Percentiles rank a stretch among this genome's conserved stretches.
phyloP scores from a whole-genome alignment of 257 asterid genomes.

The Hygrophila difformis region DNA sequence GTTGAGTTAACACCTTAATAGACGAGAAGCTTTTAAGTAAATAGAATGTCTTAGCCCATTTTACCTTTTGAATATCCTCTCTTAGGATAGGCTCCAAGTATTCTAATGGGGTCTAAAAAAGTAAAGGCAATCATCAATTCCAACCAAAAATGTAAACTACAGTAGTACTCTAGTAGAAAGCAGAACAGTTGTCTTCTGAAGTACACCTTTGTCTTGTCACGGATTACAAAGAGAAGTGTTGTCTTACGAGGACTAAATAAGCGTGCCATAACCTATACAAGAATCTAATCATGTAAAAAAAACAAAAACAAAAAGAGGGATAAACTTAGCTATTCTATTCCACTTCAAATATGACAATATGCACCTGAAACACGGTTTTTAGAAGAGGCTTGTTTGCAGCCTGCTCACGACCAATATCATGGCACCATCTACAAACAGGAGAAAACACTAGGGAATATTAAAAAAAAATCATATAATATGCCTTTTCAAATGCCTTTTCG shows the following conservation, averaged over 20 bases:
- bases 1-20: slow-evolving; percentile 1
- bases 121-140: slow-evolving; percentile 11
- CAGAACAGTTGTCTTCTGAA: slow-evolving; percentile 8
- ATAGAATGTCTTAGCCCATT: slow-evolving; percentile 11
- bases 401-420: slow-evolving; percentile 98
- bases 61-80: slow-evolving; percentile 95
- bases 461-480: not conserved
- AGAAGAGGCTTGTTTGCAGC: slow-evolving; percentile 95
- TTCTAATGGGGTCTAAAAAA: slow-evolving; percentile 81
- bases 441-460: not conserved
- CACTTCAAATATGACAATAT: not conserved
- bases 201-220: slow-evolving; percentile 79
- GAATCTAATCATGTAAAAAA: slow-evolving; percentile 3
- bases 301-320: not conserved
- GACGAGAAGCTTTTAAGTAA: not conserved
- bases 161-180: slow-evolving; percentile 4
- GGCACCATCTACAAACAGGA: slow-evolving; percentile 76
- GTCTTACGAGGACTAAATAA: slow-evolving; percentile 95
- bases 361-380: slow-evolving; percentile 93
- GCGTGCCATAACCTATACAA: slow-evolving; percentile 74
- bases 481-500: too few species aligned
- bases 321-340: not conserved
- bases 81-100: slow-evolving; percentile 91
- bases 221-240: slow-evolving; percentile 89
- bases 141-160: slow-evolving; percentile 8